Base-by-base conservation (phyloP, 495 filamentous ascomycete genomes). In the Xylaria intraflava region DNA sequence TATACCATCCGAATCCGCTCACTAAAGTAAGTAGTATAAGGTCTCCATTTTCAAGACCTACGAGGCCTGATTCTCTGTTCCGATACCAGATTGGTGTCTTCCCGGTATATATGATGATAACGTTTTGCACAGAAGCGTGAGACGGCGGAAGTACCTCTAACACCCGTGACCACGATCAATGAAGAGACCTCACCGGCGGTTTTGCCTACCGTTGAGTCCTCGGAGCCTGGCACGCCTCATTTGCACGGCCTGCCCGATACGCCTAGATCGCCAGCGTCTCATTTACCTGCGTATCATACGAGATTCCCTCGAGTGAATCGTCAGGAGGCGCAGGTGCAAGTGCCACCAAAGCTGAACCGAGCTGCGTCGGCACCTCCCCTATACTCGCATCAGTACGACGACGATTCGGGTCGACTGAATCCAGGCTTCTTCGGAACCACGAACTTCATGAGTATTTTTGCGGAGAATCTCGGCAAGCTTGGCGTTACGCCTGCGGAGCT, bases 1-100 rank as follows among this genome's bases (percentile, higher is more conserved):
- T 66, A 29, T 68, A 68, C 19, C 65, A 68, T 43, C 65, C 65
- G 23, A 64, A 62, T 33, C 65, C 65, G n/a, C 49, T 68, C 24
- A 65, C 60, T 22, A 60, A 60, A 46, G 65, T 68, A 35, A 59
- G 59, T 58, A 20, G 29, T 46, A 40, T 19, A 6, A 35, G 9
- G 9, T 16, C 4, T n/a, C 16, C 11, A n/a, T 38, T 46, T 16
- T 36, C 41, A 16, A 20, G 20, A 26, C 26, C n/a, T n/a, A n/a
- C n/a, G n/a, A n/a, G n/a, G 23, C 12, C 11, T n/a, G n/a, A 6
- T 6, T 14, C 23, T 45, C 30, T 41, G 23, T 14, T 33, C 11
- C 35, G 19, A 6, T 35, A 6, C 12, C 14, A 3, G 3, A 35
- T 35, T 12, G 10, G 10, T 12, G 2, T 35, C 31, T 35, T 35